These are phyloP conservation scores for Zygoascus flipseniorum DNA, from an alignment of 805 yeast species.

Conservation along the genomic window DNA sequence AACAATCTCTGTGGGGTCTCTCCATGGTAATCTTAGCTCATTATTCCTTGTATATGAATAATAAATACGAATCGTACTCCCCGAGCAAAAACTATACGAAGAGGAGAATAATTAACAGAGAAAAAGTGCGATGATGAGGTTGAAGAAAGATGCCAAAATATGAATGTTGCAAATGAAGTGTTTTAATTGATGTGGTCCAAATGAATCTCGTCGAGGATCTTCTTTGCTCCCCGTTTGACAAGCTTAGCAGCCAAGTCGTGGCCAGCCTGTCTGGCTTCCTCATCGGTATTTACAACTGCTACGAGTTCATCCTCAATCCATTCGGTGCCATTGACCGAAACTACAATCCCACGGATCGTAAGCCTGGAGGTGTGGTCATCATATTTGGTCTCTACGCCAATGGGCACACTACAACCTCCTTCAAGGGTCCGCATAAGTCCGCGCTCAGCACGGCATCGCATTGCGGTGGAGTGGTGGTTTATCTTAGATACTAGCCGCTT, in stretches of 20 bases:
- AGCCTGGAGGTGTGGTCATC: conserved; percentile 40
- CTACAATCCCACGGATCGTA: conserved; percentile 60
- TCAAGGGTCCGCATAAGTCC: conserved; percentile 78
- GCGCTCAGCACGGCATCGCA: conserved; percentile 83
- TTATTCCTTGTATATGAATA: not conserved
- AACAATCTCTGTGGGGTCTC: too few relatives aligned
- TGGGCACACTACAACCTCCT: conserved; percentile 98
- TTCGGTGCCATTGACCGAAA: conserved; percentile 73
- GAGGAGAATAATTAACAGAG: not conserved
- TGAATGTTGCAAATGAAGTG: not conserved
- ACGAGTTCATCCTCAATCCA: conserved; percentile 50
- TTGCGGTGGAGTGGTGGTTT: conserved; percentile 55
- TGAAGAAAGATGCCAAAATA: not conserved
- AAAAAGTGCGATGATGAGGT: not conserved
- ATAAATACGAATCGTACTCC: not conserved
- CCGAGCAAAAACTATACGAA: not conserved
- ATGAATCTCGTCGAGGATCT: conserved; percentile 71
- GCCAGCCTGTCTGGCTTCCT: conserved; percentile 69
- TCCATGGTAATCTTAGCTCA: not conserved
- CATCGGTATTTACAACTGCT: conserved; percentile 33
- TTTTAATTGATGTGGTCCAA: conserved; percentile 14
- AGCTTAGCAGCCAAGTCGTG: conserved; percentile 55
- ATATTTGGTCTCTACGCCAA: conserved; percentile 70
- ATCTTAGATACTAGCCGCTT: conserved; percentile 50
- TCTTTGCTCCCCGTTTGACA: conserved; percentile 71